These are phyloP conservation scores for Penicillium diatomitis DNA, from an alignment of 495 filamentous ascomycete species.

Conservation along the genomic window DNA sequence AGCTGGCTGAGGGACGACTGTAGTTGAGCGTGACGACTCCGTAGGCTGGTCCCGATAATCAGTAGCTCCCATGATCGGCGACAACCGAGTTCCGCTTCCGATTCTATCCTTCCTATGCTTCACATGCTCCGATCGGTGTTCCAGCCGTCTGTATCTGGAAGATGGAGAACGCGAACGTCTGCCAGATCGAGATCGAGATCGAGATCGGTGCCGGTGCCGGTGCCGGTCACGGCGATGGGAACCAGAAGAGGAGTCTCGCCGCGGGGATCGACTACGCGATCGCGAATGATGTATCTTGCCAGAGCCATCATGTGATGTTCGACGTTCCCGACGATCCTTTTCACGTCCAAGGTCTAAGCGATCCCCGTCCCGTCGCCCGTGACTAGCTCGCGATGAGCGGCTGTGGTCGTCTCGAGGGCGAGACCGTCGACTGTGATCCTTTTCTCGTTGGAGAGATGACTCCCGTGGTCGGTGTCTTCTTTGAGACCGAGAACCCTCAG, in stretches of 20 bases:
- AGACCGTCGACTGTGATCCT: slow-evolving; percentile 18
- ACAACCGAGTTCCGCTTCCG: slow-evolving; percentile 7
- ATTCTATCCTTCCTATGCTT: background rate
- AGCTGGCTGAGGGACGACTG: background rate
- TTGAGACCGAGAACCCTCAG: slow-evolving; percentile 11
- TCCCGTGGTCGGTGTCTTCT: slow-evolving; percentile 24
- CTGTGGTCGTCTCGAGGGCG: slow-evolving; percentile 16
- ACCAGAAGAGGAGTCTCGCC: slow-evolving; percentile 10
- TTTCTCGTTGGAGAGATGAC: slow-evolving; percentile 17
- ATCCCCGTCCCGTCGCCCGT: slow-evolving; percentile 8
- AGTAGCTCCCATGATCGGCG: background rate
- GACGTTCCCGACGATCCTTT: background rate
- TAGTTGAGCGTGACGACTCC: background rate
- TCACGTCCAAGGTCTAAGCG: slow-evolving; percentile 4
- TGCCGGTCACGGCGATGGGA: slow-evolving; percentile 9
- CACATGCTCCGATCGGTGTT: slow-evolving; percentile 1
- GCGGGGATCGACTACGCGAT: slow-evolving; percentile 29
- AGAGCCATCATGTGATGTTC: background rate
- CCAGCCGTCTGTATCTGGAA: slow-evolving; percentile 5
- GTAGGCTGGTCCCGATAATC: background rate
- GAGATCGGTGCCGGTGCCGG: background rate
- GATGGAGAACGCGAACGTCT: slow-evolving; percentile 26
- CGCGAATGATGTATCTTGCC: slow-evolving; percentile 22
- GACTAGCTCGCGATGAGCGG: slow-evolving; percentile 13
- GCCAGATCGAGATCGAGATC: slow-evolving; percentile 14